Percentiles rank a stretch among this genome's conserved stretches.
Evolutionary conservation across 768 basidiomycete genomes (phyloP).

Genomic region (Pulveroboletus sp.): DNA sequence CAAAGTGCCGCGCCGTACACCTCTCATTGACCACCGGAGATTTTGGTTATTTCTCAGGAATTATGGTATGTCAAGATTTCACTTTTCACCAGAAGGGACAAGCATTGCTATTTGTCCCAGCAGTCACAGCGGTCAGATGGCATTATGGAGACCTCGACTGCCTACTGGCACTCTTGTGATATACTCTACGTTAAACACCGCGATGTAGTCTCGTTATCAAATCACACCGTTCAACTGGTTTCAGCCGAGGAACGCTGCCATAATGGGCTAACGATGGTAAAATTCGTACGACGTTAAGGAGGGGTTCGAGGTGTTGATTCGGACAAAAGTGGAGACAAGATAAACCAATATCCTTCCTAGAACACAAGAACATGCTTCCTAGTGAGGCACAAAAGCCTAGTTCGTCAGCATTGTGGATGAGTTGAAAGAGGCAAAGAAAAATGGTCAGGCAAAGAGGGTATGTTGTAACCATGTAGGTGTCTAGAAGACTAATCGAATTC

Average conservation of each 20-base stretch:
- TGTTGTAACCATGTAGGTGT: constrained; percentile 68
- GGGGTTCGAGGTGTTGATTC: background rate
- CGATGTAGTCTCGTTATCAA: constrained; percentile 4
- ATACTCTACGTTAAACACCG: background rate
- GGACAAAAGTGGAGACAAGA: background rate
- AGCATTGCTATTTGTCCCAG: background rate
- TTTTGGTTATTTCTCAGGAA: background rate
- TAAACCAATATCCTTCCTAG: background rate
- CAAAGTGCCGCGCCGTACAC: background rate
- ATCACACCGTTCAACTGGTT: constrained; percentile 7
- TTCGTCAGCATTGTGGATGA: constrained; percentile 10
- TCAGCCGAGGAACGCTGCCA: background rate
- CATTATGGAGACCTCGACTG: background rate
- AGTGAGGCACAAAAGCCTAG: background rate
- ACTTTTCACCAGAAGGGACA: background rate
- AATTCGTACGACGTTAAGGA: constrained; percentile 2
- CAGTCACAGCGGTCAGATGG: background rate
- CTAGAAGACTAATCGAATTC: constrained; percentile 95
- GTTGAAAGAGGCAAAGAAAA: background rate
- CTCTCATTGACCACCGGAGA: background rate
- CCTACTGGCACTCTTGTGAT: background rate
- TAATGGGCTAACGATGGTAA: background rate
- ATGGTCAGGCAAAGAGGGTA: constrained; percentile 20
- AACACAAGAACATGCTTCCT: constrained; percentile 6
- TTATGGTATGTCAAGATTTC: background rate